Conservation (phyloP, 2,329 filamentous ascomycete species). For the Xylariaceae sp. region DNA sequence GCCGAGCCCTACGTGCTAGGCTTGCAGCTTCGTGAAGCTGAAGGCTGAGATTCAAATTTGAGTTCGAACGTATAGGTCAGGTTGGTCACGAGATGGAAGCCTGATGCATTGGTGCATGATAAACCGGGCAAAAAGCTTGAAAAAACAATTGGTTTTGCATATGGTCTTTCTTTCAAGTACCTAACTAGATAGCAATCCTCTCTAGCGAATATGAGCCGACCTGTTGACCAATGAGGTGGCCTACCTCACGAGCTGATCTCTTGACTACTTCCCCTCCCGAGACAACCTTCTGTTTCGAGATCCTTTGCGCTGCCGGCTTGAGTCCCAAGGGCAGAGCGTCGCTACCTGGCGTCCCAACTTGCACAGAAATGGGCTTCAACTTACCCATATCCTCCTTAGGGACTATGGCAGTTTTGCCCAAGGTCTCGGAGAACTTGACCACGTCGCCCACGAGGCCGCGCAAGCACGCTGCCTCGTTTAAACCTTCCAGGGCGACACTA, state of each 20-base stretch:
- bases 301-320: conserved; percentile 48
- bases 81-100: no score
- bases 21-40: no score
- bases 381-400: conserved; percentile 21
- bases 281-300: conserved; percentile 55
- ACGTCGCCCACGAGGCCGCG: conserved; percentile 62
- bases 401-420: conserved; percentile 18
- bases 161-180: background rate
- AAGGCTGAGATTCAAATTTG: no score
- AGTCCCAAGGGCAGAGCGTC: conserved; percentile 67
- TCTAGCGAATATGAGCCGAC: conserved; percentile 82
- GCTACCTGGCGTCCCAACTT: conserved; percentile 38
- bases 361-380: conserved; percentile 41
- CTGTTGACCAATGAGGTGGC: conserved; percentile 72
- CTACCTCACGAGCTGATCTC: conserved; percentile 69
- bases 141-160: no score
- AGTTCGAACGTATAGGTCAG: no score
- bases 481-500: conserved; percentile 65
- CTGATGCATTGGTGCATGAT: no score
- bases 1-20: no score
- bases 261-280: conserved; percentile 65
- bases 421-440: conserved; percentile 52
- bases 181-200: conserved; percentile 60
- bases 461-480: conserved; percentile 64
- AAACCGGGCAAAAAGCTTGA: no score